Evolutionary conservation across 2,329 filamentous ascomycete genomes (phyloP).

Genomic region (Stachybotrys echinatus): DNA sequence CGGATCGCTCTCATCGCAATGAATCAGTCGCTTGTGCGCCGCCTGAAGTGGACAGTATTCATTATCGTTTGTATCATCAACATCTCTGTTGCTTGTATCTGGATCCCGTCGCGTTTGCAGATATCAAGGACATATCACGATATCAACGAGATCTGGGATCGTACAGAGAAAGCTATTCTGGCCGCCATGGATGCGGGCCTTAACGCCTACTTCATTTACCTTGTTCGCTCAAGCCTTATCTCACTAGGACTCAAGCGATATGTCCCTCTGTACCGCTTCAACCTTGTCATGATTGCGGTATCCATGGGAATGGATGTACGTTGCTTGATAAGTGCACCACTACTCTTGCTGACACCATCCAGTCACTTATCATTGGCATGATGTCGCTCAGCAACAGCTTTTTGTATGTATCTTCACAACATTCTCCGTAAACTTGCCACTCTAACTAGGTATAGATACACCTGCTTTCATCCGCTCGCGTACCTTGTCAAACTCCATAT

Average conservation of each 20-base stretch:
- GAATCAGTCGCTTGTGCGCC: conserved; percentile 25
- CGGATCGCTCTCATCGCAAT: conserved; percentile 40
- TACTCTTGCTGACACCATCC: neutral
- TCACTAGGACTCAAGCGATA: conserved; percentile 44
- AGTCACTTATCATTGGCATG: conserved; percentile 17
- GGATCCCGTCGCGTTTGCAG: conserved; percentile 42
- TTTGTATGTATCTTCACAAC: conserved; percentile 13
- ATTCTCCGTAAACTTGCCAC: neutral
- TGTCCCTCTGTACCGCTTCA: conserved; percentile 34
- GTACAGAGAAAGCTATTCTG: conserved; percentile 42
- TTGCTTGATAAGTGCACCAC: neutral
- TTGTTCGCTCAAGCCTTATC: conserved; percentile 39
- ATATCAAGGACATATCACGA: conserved; percentile 29
- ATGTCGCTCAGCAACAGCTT: conserved; percentile 19
- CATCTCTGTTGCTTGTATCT: conserved; percentile 43
- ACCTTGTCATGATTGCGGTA: conserved; percentile 21
- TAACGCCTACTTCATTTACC: conserved; percentile 40
- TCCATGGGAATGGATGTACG: conserved; percentile 23
- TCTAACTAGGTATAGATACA: conserved; percentile 18
- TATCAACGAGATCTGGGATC: conserved; percentile 44
- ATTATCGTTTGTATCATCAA: conserved; percentile 37
- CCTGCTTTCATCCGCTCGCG: conserved; percentile 46
- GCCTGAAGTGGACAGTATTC: conserved; percentile 38
- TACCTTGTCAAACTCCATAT: conserved; percentile 50
- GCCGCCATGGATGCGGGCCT: conserved; percentile 37